Conservation (phyloP, 139 green algal species). For the Chlamydomonas incerta region DNA sequence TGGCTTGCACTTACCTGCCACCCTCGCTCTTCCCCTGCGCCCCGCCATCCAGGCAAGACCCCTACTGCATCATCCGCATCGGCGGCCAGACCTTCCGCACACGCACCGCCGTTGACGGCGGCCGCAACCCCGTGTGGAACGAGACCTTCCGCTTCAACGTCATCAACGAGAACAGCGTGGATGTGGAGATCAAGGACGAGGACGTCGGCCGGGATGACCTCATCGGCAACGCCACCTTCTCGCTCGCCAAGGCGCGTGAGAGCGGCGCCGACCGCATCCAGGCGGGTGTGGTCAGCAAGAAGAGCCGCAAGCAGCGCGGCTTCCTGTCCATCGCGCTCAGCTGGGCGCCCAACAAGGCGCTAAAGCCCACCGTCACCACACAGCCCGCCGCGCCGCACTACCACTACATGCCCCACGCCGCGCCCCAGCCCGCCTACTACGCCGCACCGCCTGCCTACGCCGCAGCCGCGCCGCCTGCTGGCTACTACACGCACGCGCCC, state of each 20-base stretch:
- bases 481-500: too few species aligned
- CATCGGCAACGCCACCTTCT: background rate
- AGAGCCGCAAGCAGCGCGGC: constrained; percentile 28
- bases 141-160: constrained; percentile 26
- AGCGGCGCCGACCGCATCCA: background rate
- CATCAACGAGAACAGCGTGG: constrained; percentile 24
- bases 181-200: constrained; percentile 11
- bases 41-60: background rate
- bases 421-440: too few species aligned
- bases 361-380: too few species aligned
- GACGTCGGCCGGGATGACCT: background rate
- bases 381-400: too few species aligned
- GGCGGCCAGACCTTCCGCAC: constrained; percentile 1
- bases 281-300: background rate
- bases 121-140: constrained; percentile 21
- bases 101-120: background rate
- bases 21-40: too few species aligned
- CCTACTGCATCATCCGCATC: background rate
- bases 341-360: background rate
- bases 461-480: too few species aligned
- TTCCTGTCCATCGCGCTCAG: constrained; percentile 3
- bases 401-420: too few species aligned
- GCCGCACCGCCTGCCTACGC: too few species aligned
- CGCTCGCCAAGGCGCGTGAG: background rate
- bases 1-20: too few species aligned